Base-by-base conservation (phyloP, 1,139 yeast genomes). In the Suhomyces terraborum region DNA sequence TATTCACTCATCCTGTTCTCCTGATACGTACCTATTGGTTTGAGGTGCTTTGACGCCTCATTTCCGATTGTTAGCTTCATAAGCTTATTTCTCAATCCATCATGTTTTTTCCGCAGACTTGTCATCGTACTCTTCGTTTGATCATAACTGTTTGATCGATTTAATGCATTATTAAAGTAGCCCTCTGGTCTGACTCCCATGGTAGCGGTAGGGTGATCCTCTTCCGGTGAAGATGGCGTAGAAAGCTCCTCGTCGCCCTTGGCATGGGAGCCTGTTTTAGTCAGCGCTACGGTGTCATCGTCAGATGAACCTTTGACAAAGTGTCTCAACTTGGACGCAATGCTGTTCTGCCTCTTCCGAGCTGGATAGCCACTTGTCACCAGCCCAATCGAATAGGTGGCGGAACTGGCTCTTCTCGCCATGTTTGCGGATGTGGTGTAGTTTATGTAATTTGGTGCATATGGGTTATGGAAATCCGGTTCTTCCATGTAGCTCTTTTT, bases 121-220 rank as follows among this genome's bases (percentile, higher is more conserved):
- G 75, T 67, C 64, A 67, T 56, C 35, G 50, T 51, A 47, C 71
- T 62, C 51, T 67, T 62, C 3, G 77, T 69, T 46, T 69, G 75
- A 46, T 72, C 77, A 50, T 50, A 71, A 42, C 65, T 59, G 37
- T 46, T 50, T 39, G 59, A 54, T 27, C 49, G 54, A 30, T 54
- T 52, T 49, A 47, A 45, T 18, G 51, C 43, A 32, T 42, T 30
- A 22, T 40, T 28, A 23, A 37, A 38, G 17, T 26, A 28, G 10
- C 37, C 34, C 18, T 21, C 38, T 10, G 29, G 36, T 24, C 19
- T 9, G 8, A 19, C 17, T 4, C 16, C 35, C n/a, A n/a, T n/a
- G n/a, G n/a, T n/a, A 18, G 18, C 33, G 8, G 29, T 10, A 7
- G 27, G 25, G 14, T 27, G 32, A 4, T 32, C 39, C n/a, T 35